These are phyloP conservation scores for Heterobasidion occidentale DNA, from an alignment of 1,284 basidiomycete species.

Conservation along the genomic window DNA sequence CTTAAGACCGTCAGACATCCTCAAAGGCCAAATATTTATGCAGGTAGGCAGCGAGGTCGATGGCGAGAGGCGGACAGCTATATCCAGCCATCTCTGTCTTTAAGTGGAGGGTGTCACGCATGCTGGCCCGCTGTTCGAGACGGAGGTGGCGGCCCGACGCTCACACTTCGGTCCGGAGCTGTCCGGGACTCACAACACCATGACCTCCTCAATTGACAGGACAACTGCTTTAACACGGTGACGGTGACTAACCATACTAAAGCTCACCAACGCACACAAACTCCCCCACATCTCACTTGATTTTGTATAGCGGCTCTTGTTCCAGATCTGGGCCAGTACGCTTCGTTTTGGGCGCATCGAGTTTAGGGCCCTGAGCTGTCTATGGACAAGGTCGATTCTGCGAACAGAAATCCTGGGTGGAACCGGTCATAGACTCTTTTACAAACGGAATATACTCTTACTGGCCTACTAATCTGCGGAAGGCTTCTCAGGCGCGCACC, in stretches of 20 bases:
- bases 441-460: no score
- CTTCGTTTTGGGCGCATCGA: neutral
- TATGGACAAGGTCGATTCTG: neutral
- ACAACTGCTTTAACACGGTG: no score
- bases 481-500: neutral
- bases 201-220: no score
- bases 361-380: neutral
- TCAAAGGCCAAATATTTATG: neutral
- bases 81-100: neutral
- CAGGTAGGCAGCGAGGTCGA: neutral
- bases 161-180: neutral
- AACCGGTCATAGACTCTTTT: neutral
- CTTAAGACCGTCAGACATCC: conserved; percentile 29
- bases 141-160: neutral
- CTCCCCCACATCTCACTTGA: no score
- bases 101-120: neutral
- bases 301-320: no score
- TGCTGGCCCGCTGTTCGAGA: neutral
- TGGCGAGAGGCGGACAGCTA: neutral
- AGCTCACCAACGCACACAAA: no score
- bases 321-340: no score
- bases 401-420: neutral
- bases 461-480: neutral
- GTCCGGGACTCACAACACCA: neutral
- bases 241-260: no score